Base-by-base conservation (phyloP, 1,139 yeast species). In the Hansenula sp. region DNA sequence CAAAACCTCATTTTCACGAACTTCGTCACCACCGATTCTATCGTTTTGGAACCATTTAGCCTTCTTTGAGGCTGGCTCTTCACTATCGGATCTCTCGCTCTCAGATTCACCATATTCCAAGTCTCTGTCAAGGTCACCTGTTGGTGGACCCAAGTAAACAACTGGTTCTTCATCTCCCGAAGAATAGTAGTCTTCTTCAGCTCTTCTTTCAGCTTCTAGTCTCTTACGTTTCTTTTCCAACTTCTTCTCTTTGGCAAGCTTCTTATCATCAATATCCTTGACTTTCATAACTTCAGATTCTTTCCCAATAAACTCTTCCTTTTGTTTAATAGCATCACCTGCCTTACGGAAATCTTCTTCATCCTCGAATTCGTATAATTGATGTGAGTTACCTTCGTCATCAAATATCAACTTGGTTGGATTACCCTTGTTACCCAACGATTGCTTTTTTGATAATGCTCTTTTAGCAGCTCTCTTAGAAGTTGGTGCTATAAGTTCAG, bases 381-480 rank as follows among this genome's bases (percentile, higher is more conserved):
- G 86, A 63, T 90, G 97, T 0, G 97, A 82, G 9, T 72, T 71
- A 32, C 99, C 99, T 3, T 92, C 97, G 48, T 92, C 98, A 58
- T 92, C 99, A 60, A 92, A 92, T 42, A 77, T 73, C 52, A 92
- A 64, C 61, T 88, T 92, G 26, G 87, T 77, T 16, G 96, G 82
- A 46, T 78, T 77, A 9, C 89, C 85, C 45, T 75, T 76, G 19
- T 73, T 64, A 27, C 78, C 64, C n/a, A 79, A 58, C n/a, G 86
- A 75, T 13, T 81, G 79, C 60, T 90, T 92, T 66, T 84, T 89
- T 10, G 96, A 86, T 38, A 89, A 71, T 0, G 97, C 97, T 50
- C 78, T 82, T 70, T 88, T 92, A 36, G 79, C 81, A n/a, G 84
- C 83, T 55, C 98, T 75, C 58, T 86, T 92, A 3, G 97, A 90